Base-by-base conservation (phyloP, 495 filamentous ascomycete species). In the Opeltia flavorubescens region DNA sequence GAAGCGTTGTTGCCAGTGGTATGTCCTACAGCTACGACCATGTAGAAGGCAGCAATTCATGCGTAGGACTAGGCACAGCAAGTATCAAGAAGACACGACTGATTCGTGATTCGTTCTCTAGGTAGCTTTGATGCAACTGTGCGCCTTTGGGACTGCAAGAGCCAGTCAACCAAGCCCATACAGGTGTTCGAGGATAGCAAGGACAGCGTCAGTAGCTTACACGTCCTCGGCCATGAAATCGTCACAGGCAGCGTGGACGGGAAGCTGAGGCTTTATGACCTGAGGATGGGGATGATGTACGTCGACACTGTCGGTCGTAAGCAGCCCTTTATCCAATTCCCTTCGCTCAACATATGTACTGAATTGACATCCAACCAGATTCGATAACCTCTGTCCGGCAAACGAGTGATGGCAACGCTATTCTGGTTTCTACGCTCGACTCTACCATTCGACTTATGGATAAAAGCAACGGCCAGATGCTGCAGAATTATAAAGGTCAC, bases 211-310 rank as follows among this genome's bases (percentile, higher is more conserved):
- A 77, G 69, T 4, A 68, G 66, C 42, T 60, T 95, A 0, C 72
- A 66, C 23, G 68, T 77, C 1, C 51, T 58, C 2, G 75, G 66
- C 3, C 55, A 60, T 12, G 77, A 83, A 63, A 72, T 91, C 49
- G 52, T 78, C 3, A 69, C 68, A 4, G 89, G 84, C 0, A 87
- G 86, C 60, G 89, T 95, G 29, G 91, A 98, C 63, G 91, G 88
- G 17, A 72, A 81, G 51, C 72, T 88, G 6, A 72, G 93, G 47
- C 66, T 74, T 35, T 96, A 98, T 63, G 91, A 98, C 66, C 55
- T 95, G n/a, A 71, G 88, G 23, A 84, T 77, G 74, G 93, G 91
- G 0, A 66, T 67, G 52, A 68, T 81, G 15, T 73, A 75, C 13
- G 76, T 79, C 4, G 91, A 98, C 66, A 76, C 88, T 7, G 55